Evolutionary conservation across 305 asterid species (phyloP).

Genomic region (Fraxinus latifolia): DNA sequence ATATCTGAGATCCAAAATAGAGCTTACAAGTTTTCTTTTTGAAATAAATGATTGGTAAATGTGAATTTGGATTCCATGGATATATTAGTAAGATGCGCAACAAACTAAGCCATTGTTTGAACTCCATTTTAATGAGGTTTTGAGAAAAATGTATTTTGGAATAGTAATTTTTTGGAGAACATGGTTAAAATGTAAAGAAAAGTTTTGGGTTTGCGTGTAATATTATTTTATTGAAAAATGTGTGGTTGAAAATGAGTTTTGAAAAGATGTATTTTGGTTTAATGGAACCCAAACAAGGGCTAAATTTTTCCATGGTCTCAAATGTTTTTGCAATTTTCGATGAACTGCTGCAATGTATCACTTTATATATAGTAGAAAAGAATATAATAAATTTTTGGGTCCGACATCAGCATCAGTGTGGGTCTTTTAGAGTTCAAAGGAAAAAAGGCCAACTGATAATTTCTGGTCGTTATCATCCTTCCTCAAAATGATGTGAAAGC

Average conservation of each 20-base stretch:
- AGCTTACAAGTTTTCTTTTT: not conserved
- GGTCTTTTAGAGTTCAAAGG: not conserved
- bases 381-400: not conserved
- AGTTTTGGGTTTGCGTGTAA: not conserved
- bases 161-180: not conserved
- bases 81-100: not conserved
- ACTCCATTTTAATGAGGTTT: not conserved
- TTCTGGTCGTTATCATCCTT: not conserved
- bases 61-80: not conserved
- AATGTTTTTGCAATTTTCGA: not conserved
- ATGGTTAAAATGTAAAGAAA: not conserved
- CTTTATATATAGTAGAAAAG: not conserved
- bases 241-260: not conserved
- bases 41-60: not conserved
- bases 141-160: not conserved
- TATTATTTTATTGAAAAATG: not conserved
- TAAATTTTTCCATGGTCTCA: not conserved
- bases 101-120: not conserved
- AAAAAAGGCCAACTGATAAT: slow-evolving; percentile 12
- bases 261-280: not conserved
- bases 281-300: not conserved
- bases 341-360: not conserved
- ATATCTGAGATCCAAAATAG: not conserved
- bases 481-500: not conserved
- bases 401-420: not conserved